Base-by-base conservation (phyloP, 2,329 filamentous ascomycete genomes). In the Pezicula carpinea region DNA sequence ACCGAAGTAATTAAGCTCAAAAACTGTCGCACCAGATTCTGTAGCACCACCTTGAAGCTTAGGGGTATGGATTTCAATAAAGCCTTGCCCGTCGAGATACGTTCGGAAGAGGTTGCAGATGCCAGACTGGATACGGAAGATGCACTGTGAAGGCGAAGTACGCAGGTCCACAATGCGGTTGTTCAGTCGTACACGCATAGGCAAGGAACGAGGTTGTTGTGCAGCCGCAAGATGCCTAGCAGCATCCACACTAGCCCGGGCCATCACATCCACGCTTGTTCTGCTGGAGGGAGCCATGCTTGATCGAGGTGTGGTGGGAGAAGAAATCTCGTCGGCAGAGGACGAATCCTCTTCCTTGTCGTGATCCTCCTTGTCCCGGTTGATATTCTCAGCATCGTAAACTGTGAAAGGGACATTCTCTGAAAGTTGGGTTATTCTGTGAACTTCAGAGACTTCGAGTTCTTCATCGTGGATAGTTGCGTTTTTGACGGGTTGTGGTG, bases 21-120 rank as follows among this genome's bases (percentile, higher is more conserved):
- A 96, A 5, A 96, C 91, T 53, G 89, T 89, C 13, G 91, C 85
- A 39, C 91, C 91, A 39, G 88, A 95, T 66, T 96, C 91, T 1
- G 91, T 95, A 1, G 91, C 91, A 11, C 87, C 84, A 2, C 89
- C 88, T 71, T 95, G 89, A 36, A 96, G 73, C 69, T 96, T 96
- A 2, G 91, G 91, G 0, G 89, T 95, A 64, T 96, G 89, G 50
- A 96, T 96, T 67, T 96, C 91, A 49, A 95, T 85, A 64, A 96
- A 96, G 14, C 82, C 85, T 53, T 85, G 74, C 2, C 77, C 74
- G 55, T 92, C 86, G 1, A 96, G 77, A 2, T 85, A 82, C 8
- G 77, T 68, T 41, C 91, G 86, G 76, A 96, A 96, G 21, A 87
- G 75, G 58, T 85, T 85, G 57, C 86, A 84, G 47, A 96, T 81